Evolutionary conservation across 73 alveolate genomes (phyloP).

Genomic region (Paramecium sexaurelia): DNA sequence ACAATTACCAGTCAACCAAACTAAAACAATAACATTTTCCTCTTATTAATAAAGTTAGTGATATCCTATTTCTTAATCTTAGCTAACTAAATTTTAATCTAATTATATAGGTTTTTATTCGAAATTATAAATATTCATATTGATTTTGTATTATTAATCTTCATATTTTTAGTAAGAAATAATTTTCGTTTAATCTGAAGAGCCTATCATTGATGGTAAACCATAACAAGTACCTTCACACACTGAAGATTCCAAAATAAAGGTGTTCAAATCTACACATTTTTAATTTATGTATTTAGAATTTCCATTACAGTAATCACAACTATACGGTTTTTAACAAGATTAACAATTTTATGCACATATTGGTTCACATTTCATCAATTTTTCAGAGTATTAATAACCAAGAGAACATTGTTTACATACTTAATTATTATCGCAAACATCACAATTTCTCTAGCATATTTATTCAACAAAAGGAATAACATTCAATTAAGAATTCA

Average conservation of each 20-base stretch:
- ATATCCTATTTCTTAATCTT: neutral
- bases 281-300: neutral
- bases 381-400: neutral
- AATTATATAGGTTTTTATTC: neutral
- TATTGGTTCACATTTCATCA: neutral
- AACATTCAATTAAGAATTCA: neutral
- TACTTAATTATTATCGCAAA: neutral
- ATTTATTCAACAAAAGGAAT: neutral
- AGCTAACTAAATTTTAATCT: neutral
- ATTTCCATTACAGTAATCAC: neutral
- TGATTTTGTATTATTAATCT: neutral
- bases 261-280: neutral
- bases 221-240: neutral
- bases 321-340: neutral
- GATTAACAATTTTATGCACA: neutral
- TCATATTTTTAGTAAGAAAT: neutral
- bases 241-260: neutral
- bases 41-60: neutral
- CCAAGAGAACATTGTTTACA: neutral
- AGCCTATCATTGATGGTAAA: neutral
- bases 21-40: neutral
- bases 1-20: constrained; percentile 10
- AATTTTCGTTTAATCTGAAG: neutral
- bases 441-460: neutral
- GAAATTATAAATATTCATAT: neutral